Evolutionary conservation across 2,329 filamentous ascomycete species (phyloP), one percentile per base, ranked within the genome.

Genomic region (Sarocladium strictum): DNA sequence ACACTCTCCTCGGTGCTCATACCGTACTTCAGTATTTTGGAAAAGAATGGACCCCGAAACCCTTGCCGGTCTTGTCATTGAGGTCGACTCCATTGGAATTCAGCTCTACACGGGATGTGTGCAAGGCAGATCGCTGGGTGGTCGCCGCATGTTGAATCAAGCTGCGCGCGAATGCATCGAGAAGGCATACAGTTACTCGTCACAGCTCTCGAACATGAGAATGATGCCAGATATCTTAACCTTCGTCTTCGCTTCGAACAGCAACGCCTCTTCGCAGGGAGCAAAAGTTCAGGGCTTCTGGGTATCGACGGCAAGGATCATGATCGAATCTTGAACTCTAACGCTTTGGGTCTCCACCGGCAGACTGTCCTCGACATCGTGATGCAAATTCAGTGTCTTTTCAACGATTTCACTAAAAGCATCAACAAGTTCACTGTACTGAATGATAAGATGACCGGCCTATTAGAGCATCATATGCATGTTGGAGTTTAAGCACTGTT

Each of bases 171-270:
- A n/a, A n/a, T n/a, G n/a, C n/a, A n/a, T n/a, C n/a, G n/a, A n/a
- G n/a, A 15, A 72, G 74, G 69, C 21, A 76, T 77, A 54, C 75
- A 77, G 61, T 65, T 78, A 52, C 68, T 78, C 29, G 64, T 77
- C 43, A 77, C 74, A 5, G 75, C 75, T n/a, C 63, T 70, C 43
- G 70, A 72, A 45, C 75, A 76, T 54, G 72, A 74, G n/a, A 69
- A 77, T 57, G 73, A 76, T 47, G 76, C 69, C 61, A 71, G 67
- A 55, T 77, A 76, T 59, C 70, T 77, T 55, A 76, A 76, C 57
- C 60, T 78, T 58, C 69, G 75, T 51, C 61, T 78, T 51, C 72
- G 73, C 53, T 75, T 78, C 71, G 75, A 78, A 60, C 74, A 78
- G 63, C 74, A 77, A 57, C 68, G 75, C 23, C 67, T 77, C 14